Evolutionary conservation across 352 stramenopile genomes (phyloP), one percentile per base, ranked within the genome.

Genomic region (Phytophthora tentaculata): DNA sequence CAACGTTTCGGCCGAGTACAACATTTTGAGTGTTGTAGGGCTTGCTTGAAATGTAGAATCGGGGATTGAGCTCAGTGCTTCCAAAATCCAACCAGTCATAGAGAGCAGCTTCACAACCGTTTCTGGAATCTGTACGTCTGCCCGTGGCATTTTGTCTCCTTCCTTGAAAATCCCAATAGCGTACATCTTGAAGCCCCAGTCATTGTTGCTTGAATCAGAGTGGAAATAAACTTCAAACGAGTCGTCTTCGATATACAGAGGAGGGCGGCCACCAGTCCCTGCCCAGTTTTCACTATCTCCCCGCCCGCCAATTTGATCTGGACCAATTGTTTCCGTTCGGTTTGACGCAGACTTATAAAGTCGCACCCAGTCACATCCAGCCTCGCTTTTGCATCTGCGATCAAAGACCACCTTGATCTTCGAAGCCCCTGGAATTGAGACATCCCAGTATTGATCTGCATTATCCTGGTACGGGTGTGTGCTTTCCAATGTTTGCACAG

Each of bases 111-210:
- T 59, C 35, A 88, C 57, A 5, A 59, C 29, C 2, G 44, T 69
- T 50, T 71, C 58, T n/a, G 20, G 32, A 12, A 48, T 56, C 3
- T 62, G 52, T 19, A 12, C 16, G 23, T 56, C 56, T 10, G 26
- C 16, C 4, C 14, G 22, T 23, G 28, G 16, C 9, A 47, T 10
- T 10, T n/a, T 51, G 51, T 65, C 60, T 53, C 64, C 77, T 3
- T 76, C 67, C n/a, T 82, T 72, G 45, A 89, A 89, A 19, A 91
- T 71, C 3, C 86, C 86, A 26, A 91, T 72, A 13, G 86, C 89
- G 41, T 81, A 96, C 2, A 98, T 69, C 51, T 94, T 95, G 64
- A 92, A 97, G 0, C 92, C 92, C 92, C 92, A 98, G 62, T 98
- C 89, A 39, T 91, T 93, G n/a, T 86, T 82, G 17, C 76, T 91